Evolutionary conservation across 2,329 filamentous ascomycete genomes (phyloP).

Genomic region (Verticillium dahliae): DNA sequence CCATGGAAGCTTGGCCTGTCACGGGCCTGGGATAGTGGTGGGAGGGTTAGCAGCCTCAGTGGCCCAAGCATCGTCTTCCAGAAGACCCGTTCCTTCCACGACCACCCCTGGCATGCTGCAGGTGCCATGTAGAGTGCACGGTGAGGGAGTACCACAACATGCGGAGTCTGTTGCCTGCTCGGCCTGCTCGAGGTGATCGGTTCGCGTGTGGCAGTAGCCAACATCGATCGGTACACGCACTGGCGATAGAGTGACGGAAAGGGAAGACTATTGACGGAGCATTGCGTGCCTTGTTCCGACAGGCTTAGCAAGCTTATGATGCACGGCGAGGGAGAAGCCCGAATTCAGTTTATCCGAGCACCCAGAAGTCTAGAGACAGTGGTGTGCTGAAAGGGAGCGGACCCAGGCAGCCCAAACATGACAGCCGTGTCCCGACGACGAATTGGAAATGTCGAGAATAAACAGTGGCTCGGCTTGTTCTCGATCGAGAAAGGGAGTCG

Average conservation of each 20-base stretch:
- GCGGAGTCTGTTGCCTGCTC: background rate
- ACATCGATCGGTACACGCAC: no score
- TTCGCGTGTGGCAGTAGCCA: background rate
- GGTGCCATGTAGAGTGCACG: background rate
- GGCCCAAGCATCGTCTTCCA: background rate
- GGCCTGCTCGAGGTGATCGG: background rate
- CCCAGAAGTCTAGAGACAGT: background rate
- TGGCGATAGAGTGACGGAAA: background rate
- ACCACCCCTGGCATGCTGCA: background rate
- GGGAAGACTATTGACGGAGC: background rate
- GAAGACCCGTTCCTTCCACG: background rate
- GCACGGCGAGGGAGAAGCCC: background rate
- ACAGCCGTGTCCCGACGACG: background rate
- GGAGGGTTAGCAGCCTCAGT: background rate
- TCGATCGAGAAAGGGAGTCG: background rate
- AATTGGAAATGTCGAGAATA: background rate
- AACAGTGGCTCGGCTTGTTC: background rate
- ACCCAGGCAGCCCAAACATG: background rate
- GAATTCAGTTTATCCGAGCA: background rate
- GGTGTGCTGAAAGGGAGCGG: background rate
- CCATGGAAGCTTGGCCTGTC: background rate
- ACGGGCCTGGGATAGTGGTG: background rate
- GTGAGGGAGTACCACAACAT: background rate
- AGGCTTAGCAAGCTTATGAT: background rate
- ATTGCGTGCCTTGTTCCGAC: background rate